Evolutionary conservation across 495 filamentous ascomycete species (phyloP), one percentile per base, ranked within the genome.

Genomic region (Hypoxylon lienhwacheense): DNA sequence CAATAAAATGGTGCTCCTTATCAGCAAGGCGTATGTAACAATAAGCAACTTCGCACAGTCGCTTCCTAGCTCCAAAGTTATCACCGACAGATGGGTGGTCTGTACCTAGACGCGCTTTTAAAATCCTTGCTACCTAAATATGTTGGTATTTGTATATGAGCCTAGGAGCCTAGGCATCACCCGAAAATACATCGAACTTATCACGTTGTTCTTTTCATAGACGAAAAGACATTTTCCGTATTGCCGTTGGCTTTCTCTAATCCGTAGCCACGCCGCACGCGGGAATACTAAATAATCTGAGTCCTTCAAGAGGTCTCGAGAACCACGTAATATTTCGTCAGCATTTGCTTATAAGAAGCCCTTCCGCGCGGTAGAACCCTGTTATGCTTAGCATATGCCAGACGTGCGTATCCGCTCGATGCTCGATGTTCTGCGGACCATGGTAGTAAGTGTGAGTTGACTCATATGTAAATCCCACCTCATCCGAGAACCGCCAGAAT

Each of bases 311-410:
- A n/a, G n/a, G n/a, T n/a, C n/a, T n/a, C n/a, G n/a, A n/a, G 41
- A 48, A 57, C 52, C 59, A 57, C 53, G 59, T 62, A 62, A 62
- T 62, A 51, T 62, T 57, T 62, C 59, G 59, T 62, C 59, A 62
- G 59, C 59, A 53, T 52, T 55, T 54, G 57, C 36, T 61, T 48
- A 58, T 57, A 37, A 49, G 32, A n/a, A n/a, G 14, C 47, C 50
- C 34, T 41, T 61, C 51, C 25, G 39, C 56, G 42, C 57, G 46
- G 46, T 31, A 43, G 40, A 51, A 52, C 37, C 42, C 47, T 60
- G 44, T 35, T 43, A 40, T 34, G 36, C 35, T 22, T 41, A 61
- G 46, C 57, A 61, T 52, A 61, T 61, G 57, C 57, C 35, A 55
- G 40, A 43, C 43, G 22, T 24, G 25, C 22, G 48, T 47, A 53